Conservation (phyloP, 1,284 basidiomycete species). For the Trametes hirsuta region DNA sequence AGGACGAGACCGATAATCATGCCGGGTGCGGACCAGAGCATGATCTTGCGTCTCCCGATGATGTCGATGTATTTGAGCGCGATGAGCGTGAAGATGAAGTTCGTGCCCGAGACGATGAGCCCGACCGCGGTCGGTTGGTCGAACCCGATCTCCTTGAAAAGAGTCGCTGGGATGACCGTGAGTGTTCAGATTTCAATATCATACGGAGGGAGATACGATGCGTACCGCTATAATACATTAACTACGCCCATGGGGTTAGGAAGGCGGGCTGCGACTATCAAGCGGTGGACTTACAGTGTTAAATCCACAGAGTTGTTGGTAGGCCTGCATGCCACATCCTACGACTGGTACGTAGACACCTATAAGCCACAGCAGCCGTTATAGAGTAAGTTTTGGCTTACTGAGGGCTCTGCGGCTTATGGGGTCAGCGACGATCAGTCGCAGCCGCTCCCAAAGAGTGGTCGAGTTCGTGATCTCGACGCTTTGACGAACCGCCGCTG, state of each 20-base stretch:
- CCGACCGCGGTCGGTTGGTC: conserved; percentile 81
- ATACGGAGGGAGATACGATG: not conserved
- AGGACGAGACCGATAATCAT: conserved; percentile 77
- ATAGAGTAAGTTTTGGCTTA: conserved; percentile 40
- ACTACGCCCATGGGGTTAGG: conserved; percentile 19
- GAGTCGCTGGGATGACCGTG: conserved; percentile 49
- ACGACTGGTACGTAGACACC: conserved; percentile 51
- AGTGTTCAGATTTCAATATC: not conserved
- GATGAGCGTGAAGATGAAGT: conserved; percentile 82
- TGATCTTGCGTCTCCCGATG: conserved; percentile 76
- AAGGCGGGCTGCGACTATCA: too few relatives aligned
- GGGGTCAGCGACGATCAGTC: conserved; percentile 57
- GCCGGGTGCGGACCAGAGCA: conserved; percentile 77
- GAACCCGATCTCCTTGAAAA: conserved; percentile 83
- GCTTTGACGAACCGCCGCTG: conserved; percentile 65
- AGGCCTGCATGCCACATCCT: conserved; percentile 79
- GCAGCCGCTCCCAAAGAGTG: conserved; percentile 59
- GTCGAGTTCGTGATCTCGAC: conserved; percentile 65
- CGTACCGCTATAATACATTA: conserved; percentile 70
- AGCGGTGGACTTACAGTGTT: conserved; percentile 40
- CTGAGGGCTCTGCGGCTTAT: conserved; percentile 73
- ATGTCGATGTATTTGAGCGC: conserved; percentile 84
- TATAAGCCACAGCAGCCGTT: not conserved
- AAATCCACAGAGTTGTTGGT: conserved; percentile 81
- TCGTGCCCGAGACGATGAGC: conserved; percentile 77